Evolutionary conservation across 1,284 basidiomycete species (phyloP).

Genomic region (Mycosarcoma mackinlayi): DNA sequence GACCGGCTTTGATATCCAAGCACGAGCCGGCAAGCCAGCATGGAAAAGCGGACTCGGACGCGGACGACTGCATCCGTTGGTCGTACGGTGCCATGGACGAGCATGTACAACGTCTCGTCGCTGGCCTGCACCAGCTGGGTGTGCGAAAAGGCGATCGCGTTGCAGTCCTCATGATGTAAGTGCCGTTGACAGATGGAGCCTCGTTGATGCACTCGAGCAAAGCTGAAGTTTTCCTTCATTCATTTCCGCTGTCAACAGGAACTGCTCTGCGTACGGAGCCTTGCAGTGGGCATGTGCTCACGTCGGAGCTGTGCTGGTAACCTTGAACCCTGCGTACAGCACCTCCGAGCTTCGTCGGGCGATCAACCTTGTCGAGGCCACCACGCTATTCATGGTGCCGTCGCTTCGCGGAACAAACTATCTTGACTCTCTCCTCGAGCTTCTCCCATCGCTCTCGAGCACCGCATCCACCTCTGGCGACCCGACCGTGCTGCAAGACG

Average conservation of each 20-base stretch:
- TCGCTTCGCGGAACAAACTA: slow-evolving; percentile 66
- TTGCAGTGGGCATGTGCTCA: slow-evolving; percentile 85
- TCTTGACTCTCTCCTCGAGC: slow-evolving; percentile 70
- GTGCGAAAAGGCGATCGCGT: slow-evolving; percentile 82
- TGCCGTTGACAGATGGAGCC: not conserved
- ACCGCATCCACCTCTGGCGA: slow-evolving; percentile 68
- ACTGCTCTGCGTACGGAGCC: slow-evolving; percentile 77
- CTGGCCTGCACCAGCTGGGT: slow-evolving; percentile 76
- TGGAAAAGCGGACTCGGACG: slow-evolving; percentile 68
- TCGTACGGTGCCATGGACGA: slow-evolving; percentile 78
- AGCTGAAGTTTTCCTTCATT: not conserved
- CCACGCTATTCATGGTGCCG: slow-evolving; percentile 79
- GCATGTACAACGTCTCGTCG: slow-evolving; percentile 77
- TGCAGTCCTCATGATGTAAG: slow-evolving; percentile 78
- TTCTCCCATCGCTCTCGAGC: slow-evolving; percentile 75
- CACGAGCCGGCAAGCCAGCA: slow-evolving; percentile 75
- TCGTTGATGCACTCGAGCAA: not conserved
- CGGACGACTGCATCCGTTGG: slow-evolving; percentile 76
- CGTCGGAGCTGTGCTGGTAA: slow-evolving; percentile 82
- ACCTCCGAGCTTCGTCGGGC: slow-evolving; percentile 76
- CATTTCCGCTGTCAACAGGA: slow-evolving; percentile 13
- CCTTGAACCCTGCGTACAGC: slow-evolving; percentile 83
- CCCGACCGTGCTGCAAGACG: slow-evolving; percentile 71
- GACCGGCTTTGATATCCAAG: slow-evolving; percentile 77
- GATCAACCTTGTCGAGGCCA: slow-evolving; percentile 77